phyloP scores from a whole-genome alignment of 2,329 filamentous ascomycete genomes.

The Exophiala oligosperma region DNA sequence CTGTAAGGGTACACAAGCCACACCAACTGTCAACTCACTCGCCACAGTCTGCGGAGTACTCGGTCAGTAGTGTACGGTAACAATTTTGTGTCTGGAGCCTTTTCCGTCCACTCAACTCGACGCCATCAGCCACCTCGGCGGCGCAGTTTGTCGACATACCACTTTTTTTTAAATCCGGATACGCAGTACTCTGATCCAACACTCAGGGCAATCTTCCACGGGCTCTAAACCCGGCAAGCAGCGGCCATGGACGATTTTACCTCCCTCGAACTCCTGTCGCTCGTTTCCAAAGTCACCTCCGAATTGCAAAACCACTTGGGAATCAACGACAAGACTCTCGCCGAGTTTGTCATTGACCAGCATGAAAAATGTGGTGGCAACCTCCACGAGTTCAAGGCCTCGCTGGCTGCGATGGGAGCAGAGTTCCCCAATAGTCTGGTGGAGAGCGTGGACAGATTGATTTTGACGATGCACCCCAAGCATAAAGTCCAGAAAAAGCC shows the following conservation, averaged over 20 bases:
- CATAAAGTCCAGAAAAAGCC: constrained; percentile 62
- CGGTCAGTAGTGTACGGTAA: too few relatives aligned
- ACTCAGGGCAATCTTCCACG: not conserved
- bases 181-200: not conserved
- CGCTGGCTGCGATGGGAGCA: constrained; percentile 73
- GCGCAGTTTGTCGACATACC: not conserved
- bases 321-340: constrained; percentile 88
- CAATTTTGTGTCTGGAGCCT: not conserved
- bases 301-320: constrained; percentile 94
- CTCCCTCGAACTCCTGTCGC: constrained; percentile 86
- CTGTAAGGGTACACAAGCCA: too few relatives aligned
- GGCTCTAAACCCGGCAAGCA: not conserved
- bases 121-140: not conserved
- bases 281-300: constrained; percentile 91
- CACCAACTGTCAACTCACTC: not conserved
- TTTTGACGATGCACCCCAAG: constrained; percentile 86
- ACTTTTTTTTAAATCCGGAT: not conserved
- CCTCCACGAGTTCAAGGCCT: constrained; percentile 71
- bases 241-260: constrained; percentile 79
- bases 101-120: not conserved
- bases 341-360: constrained; percentile 93
- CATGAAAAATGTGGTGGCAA: constrained; percentile 69
- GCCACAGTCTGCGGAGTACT: not conserved
- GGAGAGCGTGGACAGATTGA: constrained; percentile 86
- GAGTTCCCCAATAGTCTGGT: constrained; percentile 84